A percentile compares a stretch with the other conserved stretches of the same genome.
phyloP scores from a whole-genome alignment of 805 yeast species.

The Ogataea methanolica region DNA sequence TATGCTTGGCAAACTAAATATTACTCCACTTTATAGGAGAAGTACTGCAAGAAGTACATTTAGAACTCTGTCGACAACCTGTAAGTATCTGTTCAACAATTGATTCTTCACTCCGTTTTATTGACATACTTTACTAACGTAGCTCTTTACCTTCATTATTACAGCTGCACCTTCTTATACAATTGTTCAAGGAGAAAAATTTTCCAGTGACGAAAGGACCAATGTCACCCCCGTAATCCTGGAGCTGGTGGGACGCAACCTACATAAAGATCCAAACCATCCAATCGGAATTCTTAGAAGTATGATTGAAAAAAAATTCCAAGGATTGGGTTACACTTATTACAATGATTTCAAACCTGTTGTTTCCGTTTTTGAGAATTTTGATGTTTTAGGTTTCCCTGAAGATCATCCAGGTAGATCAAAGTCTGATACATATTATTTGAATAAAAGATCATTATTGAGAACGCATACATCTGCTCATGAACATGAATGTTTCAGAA shows the following conservation, averaged over 20 bases:
- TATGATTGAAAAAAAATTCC: slow-evolving; percentile 65
- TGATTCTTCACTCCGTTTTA: neutral
- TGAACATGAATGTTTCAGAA: slow-evolving; percentile 77
- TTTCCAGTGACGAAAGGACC: slow-evolving; percentile 72
- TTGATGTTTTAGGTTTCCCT: slow-evolving; percentile 90
- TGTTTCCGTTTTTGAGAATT: slow-evolving; percentile 78
- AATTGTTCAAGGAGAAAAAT: slow-evolving; percentile 44
- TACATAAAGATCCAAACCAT: slow-evolving; percentile 72
- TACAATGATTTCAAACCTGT: slow-evolving; percentile 79
- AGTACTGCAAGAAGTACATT: neutral
- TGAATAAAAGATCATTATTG: slow-evolving; percentile 66
- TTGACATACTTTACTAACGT: neutral
- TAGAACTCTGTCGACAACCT: neutral
- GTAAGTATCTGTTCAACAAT: neutral
- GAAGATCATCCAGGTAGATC: slow-evolving; percentile 90
- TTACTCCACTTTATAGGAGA: too few relatives aligned
- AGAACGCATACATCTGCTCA: slow-evolving; percentile 98
- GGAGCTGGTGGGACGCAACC: slow-evolving; percentile 60
- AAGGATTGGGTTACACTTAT: slow-evolving; percentile 65
- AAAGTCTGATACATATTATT: slow-evolving; percentile 86
- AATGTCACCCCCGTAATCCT: slow-evolving; percentile 77
- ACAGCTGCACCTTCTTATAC: neutral
- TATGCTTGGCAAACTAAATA: too few relatives aligned
- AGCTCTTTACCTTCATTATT: neutral
- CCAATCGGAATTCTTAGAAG: slow-evolving; percentile 85